Percentiles rank a stretch among this genome's conserved stretches.
phyloP scores from a whole-genome alignment of 768 basidiomycete species.

The Trametes meyenii region DNA sequence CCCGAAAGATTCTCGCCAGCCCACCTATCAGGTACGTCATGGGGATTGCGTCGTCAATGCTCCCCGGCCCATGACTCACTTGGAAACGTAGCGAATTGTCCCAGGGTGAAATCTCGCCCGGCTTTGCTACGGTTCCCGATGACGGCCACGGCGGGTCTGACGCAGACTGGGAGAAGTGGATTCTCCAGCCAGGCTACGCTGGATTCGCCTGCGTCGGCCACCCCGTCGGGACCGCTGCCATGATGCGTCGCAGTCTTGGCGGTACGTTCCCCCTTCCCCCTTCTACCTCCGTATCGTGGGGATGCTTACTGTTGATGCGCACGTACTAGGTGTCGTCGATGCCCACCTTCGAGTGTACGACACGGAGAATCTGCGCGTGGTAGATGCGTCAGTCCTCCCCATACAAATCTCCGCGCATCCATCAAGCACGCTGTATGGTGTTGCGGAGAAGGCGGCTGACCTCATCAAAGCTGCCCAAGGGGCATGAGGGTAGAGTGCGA shows the following conservation, averaged over 20 bases:
- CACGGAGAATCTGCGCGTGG: conserved; percentile 54
- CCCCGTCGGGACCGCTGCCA: conserved; percentile 47
- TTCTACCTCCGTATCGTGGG: conserved; percentile 34
- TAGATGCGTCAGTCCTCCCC: conserved; percentile 58
- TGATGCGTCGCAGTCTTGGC: conserved; percentile 35
- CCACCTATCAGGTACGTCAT: conserved; percentile 44
- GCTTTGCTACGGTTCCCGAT: conserved; percentile 45
- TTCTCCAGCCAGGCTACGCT: conserved; percentile 29
- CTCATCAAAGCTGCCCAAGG: conserved; percentile 28
- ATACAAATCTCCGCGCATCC: conserved; percentile 50
- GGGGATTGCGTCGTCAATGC: neutral
- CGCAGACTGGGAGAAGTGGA: conserved; percentile 50
- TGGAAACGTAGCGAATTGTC: neutral
- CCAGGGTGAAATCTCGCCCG: conserved; percentile 47
- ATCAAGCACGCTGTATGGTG: conserved; percentile 41
- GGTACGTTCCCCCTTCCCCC: conserved; percentile 21
- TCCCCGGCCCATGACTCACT: neutral
- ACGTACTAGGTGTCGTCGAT: conserved; percentile 50
- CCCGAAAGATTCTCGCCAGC: conserved; percentile 44
- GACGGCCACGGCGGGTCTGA: conserved; percentile 44
- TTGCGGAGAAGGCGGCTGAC: conserved; percentile 38
- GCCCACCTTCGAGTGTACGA: conserved; percentile 55
- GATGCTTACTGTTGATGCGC: neutral
- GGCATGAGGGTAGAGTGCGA: conserved; percentile 2
- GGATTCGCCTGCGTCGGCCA: conserved; percentile 51